Evolutionary conservation across 805 yeast species (phyloP).

Genomic region (Myxozyma neotropica): DNA sequence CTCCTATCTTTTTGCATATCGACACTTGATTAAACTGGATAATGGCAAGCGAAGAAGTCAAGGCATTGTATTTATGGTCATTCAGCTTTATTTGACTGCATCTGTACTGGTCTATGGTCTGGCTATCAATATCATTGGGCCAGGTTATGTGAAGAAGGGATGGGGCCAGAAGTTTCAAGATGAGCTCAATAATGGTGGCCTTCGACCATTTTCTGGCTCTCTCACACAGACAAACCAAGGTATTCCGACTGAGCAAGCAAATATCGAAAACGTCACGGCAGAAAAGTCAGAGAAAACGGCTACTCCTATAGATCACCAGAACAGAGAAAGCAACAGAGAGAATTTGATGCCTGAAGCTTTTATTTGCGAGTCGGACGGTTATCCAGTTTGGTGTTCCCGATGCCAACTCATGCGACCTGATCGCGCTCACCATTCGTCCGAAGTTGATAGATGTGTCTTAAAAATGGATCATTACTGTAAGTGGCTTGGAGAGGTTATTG

Average conservation of each 20-base stretch:
- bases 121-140: slow-evolving; percentile 53
- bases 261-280: background rate
- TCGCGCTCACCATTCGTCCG: slow-evolving; percentile 70
- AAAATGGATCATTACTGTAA: slow-evolving; percentile 77
- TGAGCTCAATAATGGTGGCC: background rate
- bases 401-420: slow-evolving; percentile 68
- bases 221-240: no score
- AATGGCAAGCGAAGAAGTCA: slow-evolving; percentile 37
- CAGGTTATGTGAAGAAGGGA: slow-evolving; percentile 53
- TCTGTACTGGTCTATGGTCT: slow-evolving; percentile 50
- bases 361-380: slow-evolving; percentile 70
- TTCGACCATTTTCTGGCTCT: no score
- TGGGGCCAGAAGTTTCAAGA: slow-evolving; percentile 43
- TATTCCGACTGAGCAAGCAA: no score
- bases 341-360: slow-evolving; percentile 59
- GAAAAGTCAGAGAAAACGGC: background rate
- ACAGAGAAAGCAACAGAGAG: background rate
- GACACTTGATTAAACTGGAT: slow-evolving; percentile 39
- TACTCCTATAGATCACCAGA: slow-evolving; percentile 2
- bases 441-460: slow-evolving; percentile 60
- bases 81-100: slow-evolving; percentile 38
- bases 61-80: slow-evolving; percentile 48
- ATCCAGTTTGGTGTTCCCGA: slow-evolving; percentile 71
- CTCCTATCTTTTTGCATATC: slow-evolving; percentile 51
- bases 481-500: slow-evolving; percentile 75